Evolutionary conservation across 2,329 filamentous ascomycete species (phyloP).

Genomic region (Arthrobotrys iridis): DNA sequence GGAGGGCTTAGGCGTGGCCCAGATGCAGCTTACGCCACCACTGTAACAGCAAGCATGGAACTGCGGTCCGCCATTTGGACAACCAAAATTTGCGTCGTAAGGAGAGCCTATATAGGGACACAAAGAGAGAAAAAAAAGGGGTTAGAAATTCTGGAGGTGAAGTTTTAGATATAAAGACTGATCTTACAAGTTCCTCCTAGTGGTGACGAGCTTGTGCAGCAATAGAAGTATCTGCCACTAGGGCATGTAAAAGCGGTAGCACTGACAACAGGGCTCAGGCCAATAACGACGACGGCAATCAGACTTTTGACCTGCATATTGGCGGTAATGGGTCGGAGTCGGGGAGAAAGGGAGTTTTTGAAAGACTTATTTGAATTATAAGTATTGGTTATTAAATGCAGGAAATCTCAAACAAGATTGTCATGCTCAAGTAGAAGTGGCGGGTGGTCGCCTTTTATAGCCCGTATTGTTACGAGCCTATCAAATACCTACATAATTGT

Average conservation of each 20-base stretch:
- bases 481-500: neutral
- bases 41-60: neutral
- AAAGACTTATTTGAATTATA: neutral
- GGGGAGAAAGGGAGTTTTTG: neutral
- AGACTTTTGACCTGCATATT: slow-evolving; percentile 31
- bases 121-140: neutral
- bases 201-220: slow-evolving; percentile 22
- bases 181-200: slow-evolving; percentile 10
- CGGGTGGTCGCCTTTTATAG: slow-evolving; percentile 2
- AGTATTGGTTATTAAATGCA: neutral
- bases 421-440: neutral
- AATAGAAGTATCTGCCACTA: slow-evolving; percentile 29
- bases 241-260: slow-evolving; percentile 23
- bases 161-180: neutral
- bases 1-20: neutral
- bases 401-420: neutral
- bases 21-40: neutral
- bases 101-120: neutral
- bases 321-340: neutral
- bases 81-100: neutral
- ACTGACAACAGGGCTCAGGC: slow-evolving; percentile 14
- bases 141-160: neutral
- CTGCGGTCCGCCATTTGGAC: neutral
- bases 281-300: slow-evolving; percentile 14
- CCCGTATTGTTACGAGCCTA: neutral